Percentiles rank a stretch among this genome's conserved stretches.
Evolutionary conservation across 2,329 filamentous ascomycete species (phyloP).

Genomic region (Falciphora oryzae): DNA sequence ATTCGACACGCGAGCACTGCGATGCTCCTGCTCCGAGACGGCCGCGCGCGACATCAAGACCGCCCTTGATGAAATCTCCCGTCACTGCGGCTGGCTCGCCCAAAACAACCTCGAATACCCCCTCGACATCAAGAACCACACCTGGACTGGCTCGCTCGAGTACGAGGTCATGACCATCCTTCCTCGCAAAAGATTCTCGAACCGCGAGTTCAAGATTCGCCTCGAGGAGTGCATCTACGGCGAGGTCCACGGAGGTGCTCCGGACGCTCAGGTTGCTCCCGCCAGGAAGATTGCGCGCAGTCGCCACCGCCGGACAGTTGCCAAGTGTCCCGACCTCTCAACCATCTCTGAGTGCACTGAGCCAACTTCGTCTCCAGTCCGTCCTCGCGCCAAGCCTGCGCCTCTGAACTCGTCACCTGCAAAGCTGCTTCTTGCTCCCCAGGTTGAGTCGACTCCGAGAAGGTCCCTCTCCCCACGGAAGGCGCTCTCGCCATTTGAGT

Average conservation of each 20-base stretch:
- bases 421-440: neutral
- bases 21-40: neutral
- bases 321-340: slow-evolving; percentile 1
- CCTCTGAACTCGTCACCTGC: neutral
- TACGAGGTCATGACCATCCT: slow-evolving; percentile 2
- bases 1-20: neutral
- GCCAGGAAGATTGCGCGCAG: neutral
- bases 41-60: neutral
- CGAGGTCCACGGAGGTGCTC: neutral
- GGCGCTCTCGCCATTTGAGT: neutral
- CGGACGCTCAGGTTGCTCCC: neutral
- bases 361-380: slow-evolving; percentile 15
- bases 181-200: slow-evolving; percentile 6
- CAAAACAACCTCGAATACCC: neutral
- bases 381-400: slow-evolving; percentile 3
- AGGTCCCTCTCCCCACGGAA: neutral
- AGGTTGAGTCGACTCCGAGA: neutral
- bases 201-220: slow-evolving; percentile 2
- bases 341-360: slow-evolving; percentile 6
- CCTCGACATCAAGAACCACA: slow-evolving; percentile 2
- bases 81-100: neutral
- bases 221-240: slow-evolving; percentile 4
- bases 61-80: neutral
- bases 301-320: slow-evolving; percentile 1
- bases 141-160: slow-evolving; percentile 5